Evolutionary conservation across 345 rosid species (phyloP).

Genomic region (Eucalyptus curtisii): DNA sequence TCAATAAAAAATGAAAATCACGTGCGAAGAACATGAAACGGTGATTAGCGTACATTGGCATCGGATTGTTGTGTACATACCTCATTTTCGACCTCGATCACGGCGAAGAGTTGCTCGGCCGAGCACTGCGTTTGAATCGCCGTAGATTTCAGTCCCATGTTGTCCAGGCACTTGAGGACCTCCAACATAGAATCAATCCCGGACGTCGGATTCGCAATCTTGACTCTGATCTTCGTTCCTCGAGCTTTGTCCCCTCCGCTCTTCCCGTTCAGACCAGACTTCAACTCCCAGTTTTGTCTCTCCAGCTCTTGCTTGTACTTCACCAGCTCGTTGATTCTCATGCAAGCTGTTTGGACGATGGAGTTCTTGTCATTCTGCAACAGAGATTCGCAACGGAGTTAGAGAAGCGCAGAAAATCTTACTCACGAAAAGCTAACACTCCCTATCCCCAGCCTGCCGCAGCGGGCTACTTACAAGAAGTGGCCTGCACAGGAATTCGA

Average conservation of each 20-base stretch:
- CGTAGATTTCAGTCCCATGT: constrained; percentile 12
- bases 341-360: constrained; percentile 25
- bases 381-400: background rate
- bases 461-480: background rate
- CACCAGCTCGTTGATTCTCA: constrained; percentile 27
- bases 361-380: constrained; percentile 53
- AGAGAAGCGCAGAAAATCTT: background rate
- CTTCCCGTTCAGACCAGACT: background rate
- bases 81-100: constrained; percentile 28
- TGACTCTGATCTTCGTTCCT: constrained; percentile 23
- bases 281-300: constrained; percentile 16
- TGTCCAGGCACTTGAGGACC: constrained; percentile 34
- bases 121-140: constrained; percentile 25
- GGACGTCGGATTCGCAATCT: constrained; percentile 27
- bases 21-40: background rate
- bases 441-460: background rate
- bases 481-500: background rate
- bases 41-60: background rate
- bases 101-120: constrained; percentile 14
- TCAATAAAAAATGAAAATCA: background rate
- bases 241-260: background rate
- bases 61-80: background rate
- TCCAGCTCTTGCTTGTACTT: constrained; percentile 22
- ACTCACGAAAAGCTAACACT: background rate
- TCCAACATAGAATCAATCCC: constrained; percentile 53